Evolutionary conservation across 768 basidiomycete genomes (phyloP).

Genomic region (Myochromella boudieri): DNA sequence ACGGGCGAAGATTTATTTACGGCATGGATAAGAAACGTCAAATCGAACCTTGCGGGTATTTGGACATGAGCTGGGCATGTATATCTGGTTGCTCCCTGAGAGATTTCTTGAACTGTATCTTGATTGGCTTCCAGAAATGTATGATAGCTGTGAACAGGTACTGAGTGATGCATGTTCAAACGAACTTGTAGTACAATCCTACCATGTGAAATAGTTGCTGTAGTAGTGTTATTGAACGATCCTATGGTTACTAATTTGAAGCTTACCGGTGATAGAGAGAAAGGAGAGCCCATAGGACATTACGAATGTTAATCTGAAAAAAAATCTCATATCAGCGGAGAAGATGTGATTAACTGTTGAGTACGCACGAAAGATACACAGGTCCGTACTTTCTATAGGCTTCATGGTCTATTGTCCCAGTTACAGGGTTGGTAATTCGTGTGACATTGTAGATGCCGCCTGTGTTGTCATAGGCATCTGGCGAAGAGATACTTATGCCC

Average conservation of each 20-base stretch:
- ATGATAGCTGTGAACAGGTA: constrained; percentile 35
- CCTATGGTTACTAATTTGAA: background rate
- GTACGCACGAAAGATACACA: constrained; percentile 43
- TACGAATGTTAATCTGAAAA: constrained; percentile 49
- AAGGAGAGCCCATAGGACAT: constrained; percentile 59
- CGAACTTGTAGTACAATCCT: background rate
- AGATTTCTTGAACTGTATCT: constrained; percentile 47
- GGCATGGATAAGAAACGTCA: background rate
- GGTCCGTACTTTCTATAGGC: constrained; percentile 51
- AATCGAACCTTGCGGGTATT: constrained; percentile 44
- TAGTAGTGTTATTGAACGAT: background rate
- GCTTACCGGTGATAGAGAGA: constrained; percentile 59
- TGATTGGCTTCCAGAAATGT: constrained; percentile 58
- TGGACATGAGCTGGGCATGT: constrained; percentile 58
- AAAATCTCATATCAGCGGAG: background rate
- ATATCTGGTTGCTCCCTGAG: constrained; percentile 59
- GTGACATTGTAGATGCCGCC: constrained; percentile 44
- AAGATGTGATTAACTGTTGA: background rate
- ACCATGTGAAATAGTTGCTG: constrained; percentile 50
- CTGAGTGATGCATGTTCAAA: background rate
- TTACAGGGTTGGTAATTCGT: constrained; percentile 38
- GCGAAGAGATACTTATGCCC: constrained; percentile 39
- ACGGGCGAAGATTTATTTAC: background rate
- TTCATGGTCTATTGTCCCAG: constrained; percentile 38
- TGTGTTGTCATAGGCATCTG: constrained; percentile 59